Evolutionary conservation across 352 stramenopile species (phyloP).

Genomic region (Blastocystis sp.): DNA sequence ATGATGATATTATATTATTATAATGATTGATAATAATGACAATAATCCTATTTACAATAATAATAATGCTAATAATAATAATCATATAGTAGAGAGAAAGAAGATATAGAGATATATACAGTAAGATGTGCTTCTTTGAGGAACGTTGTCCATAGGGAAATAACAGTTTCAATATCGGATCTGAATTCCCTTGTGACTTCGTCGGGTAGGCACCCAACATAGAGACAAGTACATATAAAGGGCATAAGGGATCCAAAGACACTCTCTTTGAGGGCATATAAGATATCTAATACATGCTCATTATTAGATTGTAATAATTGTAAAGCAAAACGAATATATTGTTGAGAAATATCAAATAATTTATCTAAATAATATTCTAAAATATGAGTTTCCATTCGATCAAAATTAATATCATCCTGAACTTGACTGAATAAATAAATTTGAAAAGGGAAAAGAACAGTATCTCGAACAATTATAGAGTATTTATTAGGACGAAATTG

Average conservation of each 20-base stretch:
- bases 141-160: constrained; percentile 23
- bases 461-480: constrained; percentile 6
- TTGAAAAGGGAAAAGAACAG: constrained; percentile 36
- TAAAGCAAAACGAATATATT: constrained; percentile 13
- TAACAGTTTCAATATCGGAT: constrained; percentile 29
- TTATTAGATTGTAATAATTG: not conserved
- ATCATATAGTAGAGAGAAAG: not conserved
- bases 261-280: constrained; percentile 1
- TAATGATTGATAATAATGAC: no score
- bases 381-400: constrained; percentile 24
- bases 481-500: constrained; percentile 4
- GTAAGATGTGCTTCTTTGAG: constrained; percentile 1
- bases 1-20: no score
- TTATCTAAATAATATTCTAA: constrained; percentile 11
- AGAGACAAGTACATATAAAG: constrained; percentile 34
- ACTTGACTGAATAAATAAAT: constrained; percentile 36
- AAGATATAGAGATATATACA: constrained; percentile 1
- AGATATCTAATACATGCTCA: constrained; percentile 4
- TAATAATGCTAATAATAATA: no score
- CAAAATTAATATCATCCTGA: constrained; percentile 21
- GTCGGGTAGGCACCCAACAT: constrained; percentile 21
- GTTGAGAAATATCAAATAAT: not conserved
- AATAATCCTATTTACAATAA: no score
- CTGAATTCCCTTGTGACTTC: constrained; percentile 16
- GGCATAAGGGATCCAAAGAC: constrained; percentile 12